Conservation (phyloP, 1,139 yeast genomes). For the Yamadazyma epiphylla region DNA sequence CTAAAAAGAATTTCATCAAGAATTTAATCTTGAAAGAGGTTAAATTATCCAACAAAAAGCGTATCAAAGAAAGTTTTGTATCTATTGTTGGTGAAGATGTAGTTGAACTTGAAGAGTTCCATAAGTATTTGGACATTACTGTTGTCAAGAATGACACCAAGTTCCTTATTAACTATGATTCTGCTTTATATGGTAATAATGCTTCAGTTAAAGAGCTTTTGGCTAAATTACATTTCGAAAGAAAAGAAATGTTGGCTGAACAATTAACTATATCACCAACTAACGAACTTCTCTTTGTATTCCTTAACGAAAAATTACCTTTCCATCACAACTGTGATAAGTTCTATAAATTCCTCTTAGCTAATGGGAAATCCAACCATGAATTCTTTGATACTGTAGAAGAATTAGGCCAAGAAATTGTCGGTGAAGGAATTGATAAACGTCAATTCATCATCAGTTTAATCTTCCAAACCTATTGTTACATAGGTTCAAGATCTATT, state of each 20-base stretch:
- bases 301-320: conserved; percentile 35
- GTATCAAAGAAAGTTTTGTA: conserved; percentile 74
- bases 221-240: conserved; percentile 26
- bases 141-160: conserved; percentile 26
- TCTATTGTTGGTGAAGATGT: conserved; percentile 30
- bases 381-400: conserved; percentile 23
- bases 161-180: conserved; percentile 32
- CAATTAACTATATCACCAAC: conserved; percentile 33
- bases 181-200: conserved; percentile 31
- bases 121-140: conserved; percentile 53
- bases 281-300: conserved; percentile 38
- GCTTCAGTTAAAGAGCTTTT: conserved; percentile 25
- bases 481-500: conserved; percentile 84
- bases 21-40: conserved; percentile 83
- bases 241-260: conserved; percentile 23
- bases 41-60: conserved; percentile 65
- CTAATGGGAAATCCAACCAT: conserved; percentile 39
- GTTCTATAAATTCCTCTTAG: conserved; percentile 40
- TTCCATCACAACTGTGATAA: conserved; percentile 33
- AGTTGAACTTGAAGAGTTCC: conserved; percentile 51
- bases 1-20: conserved; percentile 68
- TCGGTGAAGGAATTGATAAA: conserved; percentile 23
- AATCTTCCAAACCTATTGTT: conserved; percentile 69
- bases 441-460: conserved; percentile 55
- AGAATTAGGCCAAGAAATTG: conserved; percentile 28